Conservation (phyloP, 2,329 filamentous ascomycete species). For the Pseudopithomyces maydicus region DNA sequence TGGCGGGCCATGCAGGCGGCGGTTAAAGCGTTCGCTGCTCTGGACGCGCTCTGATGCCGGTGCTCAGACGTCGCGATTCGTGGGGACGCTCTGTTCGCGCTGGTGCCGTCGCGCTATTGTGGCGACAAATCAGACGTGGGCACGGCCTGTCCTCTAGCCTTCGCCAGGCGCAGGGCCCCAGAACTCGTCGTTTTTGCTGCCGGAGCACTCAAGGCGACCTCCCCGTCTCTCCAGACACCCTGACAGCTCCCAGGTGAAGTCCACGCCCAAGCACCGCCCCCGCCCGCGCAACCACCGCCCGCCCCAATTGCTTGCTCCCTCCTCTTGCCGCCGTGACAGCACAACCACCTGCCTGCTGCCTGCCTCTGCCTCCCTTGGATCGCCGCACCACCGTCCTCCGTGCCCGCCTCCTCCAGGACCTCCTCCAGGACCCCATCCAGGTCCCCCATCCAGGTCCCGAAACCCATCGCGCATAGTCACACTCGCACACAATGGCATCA, state of each 20-base stretch:
- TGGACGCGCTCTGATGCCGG: neutral
- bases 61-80: neutral
- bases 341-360: slow-evolving; percentile 14
- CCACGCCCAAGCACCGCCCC: slow-evolving; percentile 1
- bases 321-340: neutral
- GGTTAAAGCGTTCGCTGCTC: slow-evolving; percentile 18
- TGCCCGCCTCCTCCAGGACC: slow-evolving; percentile 20
- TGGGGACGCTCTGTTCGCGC: slow-evolving; percentile 11
- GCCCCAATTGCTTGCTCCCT: slow-evolving; percentile 3
- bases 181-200: slow-evolving; percentile 33
- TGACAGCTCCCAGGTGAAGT: neutral
- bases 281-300: neutral
- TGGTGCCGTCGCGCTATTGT: slow-evolving; percentile 21
- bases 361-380: slow-evolving; percentile 13
- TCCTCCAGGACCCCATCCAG: slow-evolving; percentile 1
- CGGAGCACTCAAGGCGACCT: slow-evolving; percentile 20
- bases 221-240: slow-evolving; percentile 12
- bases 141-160: slow-evolving; percentile 5
- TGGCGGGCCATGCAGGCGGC: slow-evolving; percentile 8
- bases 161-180: slow-evolving; percentile 14
- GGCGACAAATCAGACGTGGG: slow-evolving; percentile 28
- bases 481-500: slow-evolving; percentile 40
- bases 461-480: neutral
- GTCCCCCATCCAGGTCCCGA: slow-evolving; percentile 1
- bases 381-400: slow-evolving; percentile 13